These are phyloP conservation scores for Pezicula rhizophila DNA, from an alignment of 2,329 filamentous ascomycete species.

Conservation along the genomic window DNA sequence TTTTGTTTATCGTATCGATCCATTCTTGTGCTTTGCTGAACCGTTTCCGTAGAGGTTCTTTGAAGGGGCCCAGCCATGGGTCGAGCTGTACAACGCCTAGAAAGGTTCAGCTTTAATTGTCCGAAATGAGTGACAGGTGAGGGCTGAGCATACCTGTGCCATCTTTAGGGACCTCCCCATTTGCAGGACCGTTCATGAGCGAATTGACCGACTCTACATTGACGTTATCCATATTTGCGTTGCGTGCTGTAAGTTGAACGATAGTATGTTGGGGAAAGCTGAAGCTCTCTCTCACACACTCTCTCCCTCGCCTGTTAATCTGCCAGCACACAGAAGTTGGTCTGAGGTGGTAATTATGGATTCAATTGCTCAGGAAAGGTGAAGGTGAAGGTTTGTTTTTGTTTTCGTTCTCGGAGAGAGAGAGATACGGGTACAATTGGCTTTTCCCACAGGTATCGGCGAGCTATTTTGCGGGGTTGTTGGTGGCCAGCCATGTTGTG, in stretches of 20 bases:
- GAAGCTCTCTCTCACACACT: too few relatives aligned
- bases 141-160: constrained; percentile 57
- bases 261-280: background rate
- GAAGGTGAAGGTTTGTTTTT: too few relatives aligned
- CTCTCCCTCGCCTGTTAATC: too few relatives aligned
- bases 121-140: background rate
- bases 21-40: constrained; percentile 77
- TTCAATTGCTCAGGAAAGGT: too few relatives aligned
- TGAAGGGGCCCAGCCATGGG: constrained; percentile 83
- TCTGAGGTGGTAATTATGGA: too few relatives aligned
- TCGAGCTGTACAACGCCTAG: constrained; percentile 82
- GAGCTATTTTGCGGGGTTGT: constrained; percentile 15
- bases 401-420: background rate
- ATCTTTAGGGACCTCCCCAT: constrained; percentile 54
- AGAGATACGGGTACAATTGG: background rate
- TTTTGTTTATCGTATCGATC: constrained; percentile 76
- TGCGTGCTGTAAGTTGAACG: background rate
- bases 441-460: constrained; percentile 3
- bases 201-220: constrained; percentile 24
- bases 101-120: constrained; percentile 11
- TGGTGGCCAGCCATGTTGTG: constrained; percentile 2
- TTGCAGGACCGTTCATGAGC: constrained; percentile 29
- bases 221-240: constrained; percentile 21
- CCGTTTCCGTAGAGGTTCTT: constrained; percentile 67
- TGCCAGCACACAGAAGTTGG: too few relatives aligned